Evolutionary conservation across 1,139 yeast species (phyloP).

Genomic region (Suhomyces bokatorum): DNA sequence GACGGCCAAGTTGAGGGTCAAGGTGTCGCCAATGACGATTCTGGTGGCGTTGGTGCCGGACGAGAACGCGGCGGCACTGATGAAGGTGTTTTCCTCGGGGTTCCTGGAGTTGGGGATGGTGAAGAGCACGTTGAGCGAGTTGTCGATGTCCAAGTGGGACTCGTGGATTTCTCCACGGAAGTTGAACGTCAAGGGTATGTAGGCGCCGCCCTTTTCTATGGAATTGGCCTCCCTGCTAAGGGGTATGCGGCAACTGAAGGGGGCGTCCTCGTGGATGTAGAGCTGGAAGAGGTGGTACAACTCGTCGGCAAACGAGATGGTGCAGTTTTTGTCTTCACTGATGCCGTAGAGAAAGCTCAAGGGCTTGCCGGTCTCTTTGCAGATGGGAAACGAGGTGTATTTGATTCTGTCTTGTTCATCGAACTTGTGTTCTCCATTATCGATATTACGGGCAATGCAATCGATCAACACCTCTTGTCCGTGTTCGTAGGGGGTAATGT

Average conservation of each 20-base stretch:
- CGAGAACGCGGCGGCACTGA: slow-evolving; percentile 61
- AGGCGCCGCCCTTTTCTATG: slow-evolving; percentile 51
- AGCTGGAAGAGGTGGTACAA: slow-evolving; percentile 71
- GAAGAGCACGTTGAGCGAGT: slow-evolving; percentile 55
- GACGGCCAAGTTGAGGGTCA: slow-evolving; percentile 59
- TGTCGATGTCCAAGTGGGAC: slow-evolving; percentile 69
- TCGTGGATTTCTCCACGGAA: slow-evolving; percentile 69
- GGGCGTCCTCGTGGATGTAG: slow-evolving; percentile 75
- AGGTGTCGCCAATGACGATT: slow-evolving; percentile 62
- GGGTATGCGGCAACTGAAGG: slow-evolving; percentile 69
- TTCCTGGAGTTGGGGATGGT: slow-evolving; percentile 36
- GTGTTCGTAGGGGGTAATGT: slow-evolving; percentile 35
- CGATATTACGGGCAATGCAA: slow-evolving; percentile 69
- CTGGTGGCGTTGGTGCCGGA: slow-evolving; percentile 64
- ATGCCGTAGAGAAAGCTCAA: slow-evolving; percentile 53
- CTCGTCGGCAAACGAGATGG: slow-evolving; percentile 65
- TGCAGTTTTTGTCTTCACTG: slow-evolving; percentile 58
- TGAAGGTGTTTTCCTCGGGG: slow-evolving; percentile 39
- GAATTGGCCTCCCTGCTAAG: slow-evolving; percentile 44
- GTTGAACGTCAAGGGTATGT: slow-evolving; percentile 62
- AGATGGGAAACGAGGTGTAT: slow-evolving; percentile 59
- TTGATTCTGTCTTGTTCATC: slow-evolving; percentile 60
- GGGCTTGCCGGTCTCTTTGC: slow-evolving; percentile 66
- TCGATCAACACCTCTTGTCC: slow-evolving; percentile 54
- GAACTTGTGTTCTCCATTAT: slow-evolving; percentile 73